Conservation (phyloP, 2,329 filamentous ascomycete genomes). For the Chrysosporium queenslandicum region DNA sequence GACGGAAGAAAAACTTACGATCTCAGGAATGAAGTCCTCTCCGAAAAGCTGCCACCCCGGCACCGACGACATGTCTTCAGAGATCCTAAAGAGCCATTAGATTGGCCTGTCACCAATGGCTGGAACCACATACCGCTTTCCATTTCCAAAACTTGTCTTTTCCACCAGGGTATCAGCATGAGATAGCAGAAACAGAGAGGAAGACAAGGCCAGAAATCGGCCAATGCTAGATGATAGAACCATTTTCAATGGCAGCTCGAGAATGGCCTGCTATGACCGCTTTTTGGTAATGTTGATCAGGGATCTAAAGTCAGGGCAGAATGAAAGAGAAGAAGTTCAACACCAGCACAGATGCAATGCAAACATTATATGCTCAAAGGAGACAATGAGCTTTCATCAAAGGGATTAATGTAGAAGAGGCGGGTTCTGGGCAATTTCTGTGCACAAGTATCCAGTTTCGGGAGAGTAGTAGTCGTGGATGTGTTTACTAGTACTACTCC, state of each 20-base stretch:
- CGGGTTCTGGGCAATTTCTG: neutral
- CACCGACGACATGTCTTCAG: conserved; percentile 42
- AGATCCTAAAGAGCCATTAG: conserved; percentile 45
- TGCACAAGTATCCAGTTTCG: neutral
- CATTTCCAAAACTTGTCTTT: conserved; percentile 68
- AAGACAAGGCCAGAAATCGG: conserved; percentile 33
- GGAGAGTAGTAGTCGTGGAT: neutral
- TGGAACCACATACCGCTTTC: conserved; percentile 43
- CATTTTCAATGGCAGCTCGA: conserved; percentile 9
- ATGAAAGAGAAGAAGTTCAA: neutral
- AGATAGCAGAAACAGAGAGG: conserved; percentile 41
- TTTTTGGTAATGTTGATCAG: neutral
- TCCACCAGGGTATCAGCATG: conserved; percentile 59
- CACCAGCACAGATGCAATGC: neutral
- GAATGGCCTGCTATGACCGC: conserved; percentile 8
- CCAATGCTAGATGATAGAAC: conserved; percentile 27
- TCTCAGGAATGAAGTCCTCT: conserved; percentile 46
- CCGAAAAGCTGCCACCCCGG: conserved; percentile 48
- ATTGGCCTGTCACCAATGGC: neutral
- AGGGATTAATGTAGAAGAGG: neutral
- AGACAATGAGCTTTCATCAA: neutral
- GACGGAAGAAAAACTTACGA: conserved; percentile 29
- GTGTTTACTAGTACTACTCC: neutral
- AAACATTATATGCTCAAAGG: neutral
- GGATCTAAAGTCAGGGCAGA: neutral